Conservation (phyloP, 2,329 filamentous ascomycete species). For the Mycosphaerella arachidis region DNA sequence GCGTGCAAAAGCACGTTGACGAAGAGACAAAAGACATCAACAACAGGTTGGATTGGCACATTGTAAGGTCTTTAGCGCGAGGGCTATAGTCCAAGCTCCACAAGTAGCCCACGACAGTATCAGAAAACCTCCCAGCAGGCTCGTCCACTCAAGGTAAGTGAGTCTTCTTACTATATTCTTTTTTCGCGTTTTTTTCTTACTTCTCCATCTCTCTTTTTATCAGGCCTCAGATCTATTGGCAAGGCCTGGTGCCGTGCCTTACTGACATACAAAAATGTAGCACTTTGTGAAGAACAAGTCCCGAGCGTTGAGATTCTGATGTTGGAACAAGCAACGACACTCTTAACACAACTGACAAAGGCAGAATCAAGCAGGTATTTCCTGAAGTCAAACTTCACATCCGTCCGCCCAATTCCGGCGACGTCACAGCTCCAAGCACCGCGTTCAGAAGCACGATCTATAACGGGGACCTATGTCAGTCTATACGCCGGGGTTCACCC, state of each 20-base stretch:
- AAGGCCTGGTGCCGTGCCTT: not conserved
- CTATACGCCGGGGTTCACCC: not conserved
- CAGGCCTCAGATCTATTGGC: not conserved
- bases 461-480: not conserved
- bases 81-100: not conserved
- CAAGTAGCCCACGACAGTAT: not conserved
- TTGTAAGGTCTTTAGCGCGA: not conserved
- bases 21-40: not conserved
- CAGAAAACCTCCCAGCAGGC: not conserved
- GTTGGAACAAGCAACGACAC: too few relatives aligned
- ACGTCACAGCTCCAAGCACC: not conserved
- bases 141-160: not conserved
- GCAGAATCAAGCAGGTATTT: not conserved
- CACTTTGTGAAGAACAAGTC: not conserved
- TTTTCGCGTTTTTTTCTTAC: not conserved
- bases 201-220: not conserved
- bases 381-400: not conserved
- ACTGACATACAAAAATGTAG: not conserved
- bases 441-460: not conserved
- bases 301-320: too few relatives aligned
- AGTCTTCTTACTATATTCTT: not conserved
- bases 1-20: not conserved
- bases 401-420: not conserved
- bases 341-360: not conserved
- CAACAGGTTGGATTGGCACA: not conserved